A percentile compares a stretch with the other conserved stretches of the same genome.
These are phyloP conservation scores for Saitozyma sp. DNA, from an alignment of 768 basidiomycete genomes.

Conservation along the genomic window DNA sequence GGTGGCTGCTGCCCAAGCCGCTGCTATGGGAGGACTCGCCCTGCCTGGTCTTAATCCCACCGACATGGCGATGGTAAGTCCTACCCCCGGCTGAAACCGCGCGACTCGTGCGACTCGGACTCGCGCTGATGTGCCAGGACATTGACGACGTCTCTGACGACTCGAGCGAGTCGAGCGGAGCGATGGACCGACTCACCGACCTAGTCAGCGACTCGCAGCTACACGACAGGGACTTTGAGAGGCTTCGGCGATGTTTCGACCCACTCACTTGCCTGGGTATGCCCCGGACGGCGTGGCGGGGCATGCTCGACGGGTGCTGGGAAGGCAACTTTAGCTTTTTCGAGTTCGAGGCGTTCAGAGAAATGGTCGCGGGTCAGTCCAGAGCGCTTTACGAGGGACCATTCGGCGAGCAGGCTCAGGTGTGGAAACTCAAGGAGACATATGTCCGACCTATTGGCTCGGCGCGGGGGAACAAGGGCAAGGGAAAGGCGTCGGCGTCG, in stretches of 20 bases:
- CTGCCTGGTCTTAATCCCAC: no score
- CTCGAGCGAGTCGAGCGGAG: background rate
- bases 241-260: conserved; percentile 49
- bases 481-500: conserved; percentile 5
- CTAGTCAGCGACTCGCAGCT: conserved; percentile 23
- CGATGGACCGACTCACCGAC: no score
- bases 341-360: conserved; percentile 70
- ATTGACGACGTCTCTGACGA: conserved; percentile 8
- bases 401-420: conserved; percentile 81
- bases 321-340: conserved; percentile 60
- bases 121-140: background rate
- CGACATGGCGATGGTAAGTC: no score
- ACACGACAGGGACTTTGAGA: conserved; percentile 52
- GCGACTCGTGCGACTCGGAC: no score
- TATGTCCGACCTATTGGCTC: conserved; percentile 31
- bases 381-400: conserved; percentile 73
- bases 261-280: conserved; percentile 46
- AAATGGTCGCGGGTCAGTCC: conserved; percentile 56
- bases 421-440: conserved; percentile 68
- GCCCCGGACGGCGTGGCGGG: conserved; percentile 35
- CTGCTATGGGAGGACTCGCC: no score
- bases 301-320: conserved; percentile 46
- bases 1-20: no score
- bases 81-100: no score
- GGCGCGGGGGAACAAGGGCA: conserved; percentile 7